phyloP scores from a whole-genome alignment of 1,284 basidiomycete genomes.

The Cryptococcus sp. region DNA sequence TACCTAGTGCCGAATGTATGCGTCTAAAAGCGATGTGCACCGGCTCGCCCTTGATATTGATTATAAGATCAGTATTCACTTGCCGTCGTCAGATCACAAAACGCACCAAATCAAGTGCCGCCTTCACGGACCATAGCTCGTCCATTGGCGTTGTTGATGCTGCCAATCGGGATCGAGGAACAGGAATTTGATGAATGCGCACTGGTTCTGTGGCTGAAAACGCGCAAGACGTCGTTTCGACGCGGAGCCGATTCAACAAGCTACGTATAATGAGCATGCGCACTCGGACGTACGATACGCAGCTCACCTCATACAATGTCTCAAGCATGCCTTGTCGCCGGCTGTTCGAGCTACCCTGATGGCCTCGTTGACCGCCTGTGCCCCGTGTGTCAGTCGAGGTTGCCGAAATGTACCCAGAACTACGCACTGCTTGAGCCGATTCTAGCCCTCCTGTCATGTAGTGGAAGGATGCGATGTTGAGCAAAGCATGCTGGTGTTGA shows the following conservation, averaged over 20 bases:
- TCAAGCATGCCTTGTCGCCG: constrained; percentile 44
- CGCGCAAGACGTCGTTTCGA: constrained; percentile 19
- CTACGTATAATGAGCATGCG: constrained; percentile 8
- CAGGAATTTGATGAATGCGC: constrained; percentile 21
- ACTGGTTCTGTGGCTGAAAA: constrained; percentile 19
- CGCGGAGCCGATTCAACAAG: constrained; percentile 28
- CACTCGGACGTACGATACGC: neutral
- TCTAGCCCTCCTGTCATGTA: constrained; percentile 46
- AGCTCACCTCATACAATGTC: constrained; percentile 46
- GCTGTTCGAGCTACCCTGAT: constrained; percentile 46
- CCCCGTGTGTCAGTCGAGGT: neutral
- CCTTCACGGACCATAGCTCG: constrained; percentile 47
- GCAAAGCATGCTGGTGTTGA: constrained; percentile 50
- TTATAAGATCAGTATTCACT: neutral
- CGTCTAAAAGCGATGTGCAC: constrained; percentile 43
- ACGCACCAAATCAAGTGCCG: constrained; percentile 45
- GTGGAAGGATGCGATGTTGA: constrained; percentile 50
- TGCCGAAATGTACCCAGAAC: constrained; percentile 1
- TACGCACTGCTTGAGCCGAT: constrained; percentile 30
- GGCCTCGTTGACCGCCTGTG: constrained; percentile 46
- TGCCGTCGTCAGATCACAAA: neutral
- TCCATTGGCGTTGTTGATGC: constrained; percentile 36
- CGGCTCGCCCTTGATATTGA: constrained; percentile 42
- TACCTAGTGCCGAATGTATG: constrained; percentile 35
- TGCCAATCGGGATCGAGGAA: constrained; percentile 26